These are phyloP conservation scores for Boletus semigastroideus DNA, from an alignment of 1,284 basidiomycete species.

Conservation along the genomic window DNA sequence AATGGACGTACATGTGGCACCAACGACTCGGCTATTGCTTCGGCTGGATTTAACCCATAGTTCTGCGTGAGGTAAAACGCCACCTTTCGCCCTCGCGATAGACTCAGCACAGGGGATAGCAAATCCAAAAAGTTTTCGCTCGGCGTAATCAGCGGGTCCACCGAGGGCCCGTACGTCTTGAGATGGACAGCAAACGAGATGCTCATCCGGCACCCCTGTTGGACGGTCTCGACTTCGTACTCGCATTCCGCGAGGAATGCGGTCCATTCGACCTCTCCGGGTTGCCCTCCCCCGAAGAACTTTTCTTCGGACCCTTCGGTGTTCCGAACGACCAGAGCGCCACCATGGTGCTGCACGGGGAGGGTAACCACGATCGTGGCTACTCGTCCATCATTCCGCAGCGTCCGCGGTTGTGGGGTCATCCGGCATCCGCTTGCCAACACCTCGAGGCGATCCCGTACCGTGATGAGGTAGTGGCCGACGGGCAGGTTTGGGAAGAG, in stretches of 20 bases:
- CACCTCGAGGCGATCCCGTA: conserved; percentile 69
- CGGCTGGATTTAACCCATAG: conserved; percentile 72
- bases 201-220: conserved; percentile 65
- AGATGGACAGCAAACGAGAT: conserved; percentile 71
- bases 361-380: conserved; percentile 73
- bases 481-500: conserved; percentile 66
- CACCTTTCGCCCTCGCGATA: conserved; percentile 65
- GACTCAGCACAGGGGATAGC: conserved; percentile 66
- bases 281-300: conserved; percentile 61
- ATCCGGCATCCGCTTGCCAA: conserved; percentile 60
- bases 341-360: conserved; percentile 70
- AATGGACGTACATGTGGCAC: conserved; percentile 62
- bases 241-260: conserved; percentile 73
- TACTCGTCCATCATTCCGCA: conserved; percentile 62
- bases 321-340: conserved; percentile 58
- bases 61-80: conserved; percentile 70
- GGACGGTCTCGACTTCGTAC: conserved; percentile 68
- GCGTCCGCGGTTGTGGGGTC: conserved; percentile 49
- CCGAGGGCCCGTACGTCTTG: conserved; percentile 62
- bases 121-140: conserved; percentile 72
- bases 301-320: conserved; percentile 59
- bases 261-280: conserved; percentile 70
- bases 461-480: conserved; percentile 67
- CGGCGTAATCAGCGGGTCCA: conserved; percentile 65
- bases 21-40: conserved; percentile 65